Evolutionary conservation across 768 basidiomycete species (phyloP).

Genomic region (Rubroboletus satanas): DNA sequence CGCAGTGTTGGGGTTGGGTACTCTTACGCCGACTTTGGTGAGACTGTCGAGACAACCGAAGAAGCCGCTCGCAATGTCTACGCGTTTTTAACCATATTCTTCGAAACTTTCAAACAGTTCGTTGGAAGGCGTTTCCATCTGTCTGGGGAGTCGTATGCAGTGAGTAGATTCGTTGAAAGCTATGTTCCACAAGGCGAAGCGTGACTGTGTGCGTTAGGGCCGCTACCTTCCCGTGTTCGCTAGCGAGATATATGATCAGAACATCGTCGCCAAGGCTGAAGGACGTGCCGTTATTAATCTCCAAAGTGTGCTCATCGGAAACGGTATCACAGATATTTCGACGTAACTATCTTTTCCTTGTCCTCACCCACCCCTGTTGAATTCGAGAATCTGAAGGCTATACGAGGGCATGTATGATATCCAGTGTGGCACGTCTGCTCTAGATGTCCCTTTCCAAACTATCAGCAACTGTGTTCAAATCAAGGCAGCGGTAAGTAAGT

Average conservation of each 20-base stretch:
- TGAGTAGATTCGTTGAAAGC: conserved; percentile 30
- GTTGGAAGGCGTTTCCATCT: conserved; percentile 65
- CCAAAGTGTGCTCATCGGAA: conserved; percentile 70
- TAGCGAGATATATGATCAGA: conserved; percentile 72
- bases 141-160: conserved; percentile 72
- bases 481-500: conserved; percentile 49
- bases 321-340: conserved; percentile 57
- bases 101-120: conserved; percentile 74
- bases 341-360: conserved; percentile 33
- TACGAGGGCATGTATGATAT: conserved; percentile 46
- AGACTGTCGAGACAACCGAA: conserved; percentile 70
- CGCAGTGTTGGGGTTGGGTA: conserved; percentile 65
- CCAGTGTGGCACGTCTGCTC: conserved; percentile 46
- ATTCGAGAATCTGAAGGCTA: conserved; percentile 22
- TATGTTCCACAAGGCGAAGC: background rate
- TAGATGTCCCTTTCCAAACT: conserved; percentile 48
- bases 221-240: conserved; percentile 75
- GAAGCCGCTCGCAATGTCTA: conserved; percentile 74
- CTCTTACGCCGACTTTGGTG: conserved; percentile 66
- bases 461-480: conserved; percentile 42
- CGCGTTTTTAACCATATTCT: conserved; percentile 75
- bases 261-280: conserved; percentile 46
- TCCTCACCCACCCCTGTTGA: background rate
- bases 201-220: conserved; percentile 41
- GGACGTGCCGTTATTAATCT: conserved; percentile 60